Base-by-base conservation (phyloP, 441 rosid genomes). In the Sinapis alba region DNA sequence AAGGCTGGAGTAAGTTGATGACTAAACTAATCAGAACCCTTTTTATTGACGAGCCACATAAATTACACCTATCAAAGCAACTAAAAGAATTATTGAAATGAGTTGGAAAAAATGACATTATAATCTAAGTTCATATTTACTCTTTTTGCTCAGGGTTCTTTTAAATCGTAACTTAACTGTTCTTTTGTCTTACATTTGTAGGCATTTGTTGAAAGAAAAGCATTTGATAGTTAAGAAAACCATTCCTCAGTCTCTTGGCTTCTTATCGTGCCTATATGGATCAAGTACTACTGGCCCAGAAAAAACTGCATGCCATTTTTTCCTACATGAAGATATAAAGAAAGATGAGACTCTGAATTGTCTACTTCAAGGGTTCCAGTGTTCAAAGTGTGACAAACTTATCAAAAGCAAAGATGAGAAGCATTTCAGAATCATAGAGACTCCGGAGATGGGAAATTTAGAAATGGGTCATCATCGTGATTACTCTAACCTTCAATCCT, bases 311-410 rank as follows among this genome's bases (percentile, higher is more conserved):
- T 90, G 97, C 91, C 86, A 85, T 86, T 73, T 94, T 53, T 81
- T 78, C 83, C 76, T 90, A 54, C 83, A 81, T 74, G 71, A 57
- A 77, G 82, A 84, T 69, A 60, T 75, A 64, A 87, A 70, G 81
- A 86, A 78, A 47, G 73, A 77, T 65, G 83, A 70, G 75, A 84
- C 89, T 6, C 69, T 83, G 62, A 89, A 88, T 62, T 75, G 64
- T 81, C 72, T 92, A 53, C 82, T 85, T 73, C 86, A 82, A 84
- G 97, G 98, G 65, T 96, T 96, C 75, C 86, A 85, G 79, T 96
- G 99, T 85, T 88, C 96, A 68, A 89, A 83, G 78, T 96, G 99
- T 82, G 98, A 90, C 82, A 75, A 68, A 83, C 73, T 65, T 78
- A 26, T 80, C 72, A 69, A 70, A 78, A 78, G 32, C 67, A 53